Conservation (phyloP, 1,139 yeast genomes). For the Scheffersomyces quercinus region DNA sequence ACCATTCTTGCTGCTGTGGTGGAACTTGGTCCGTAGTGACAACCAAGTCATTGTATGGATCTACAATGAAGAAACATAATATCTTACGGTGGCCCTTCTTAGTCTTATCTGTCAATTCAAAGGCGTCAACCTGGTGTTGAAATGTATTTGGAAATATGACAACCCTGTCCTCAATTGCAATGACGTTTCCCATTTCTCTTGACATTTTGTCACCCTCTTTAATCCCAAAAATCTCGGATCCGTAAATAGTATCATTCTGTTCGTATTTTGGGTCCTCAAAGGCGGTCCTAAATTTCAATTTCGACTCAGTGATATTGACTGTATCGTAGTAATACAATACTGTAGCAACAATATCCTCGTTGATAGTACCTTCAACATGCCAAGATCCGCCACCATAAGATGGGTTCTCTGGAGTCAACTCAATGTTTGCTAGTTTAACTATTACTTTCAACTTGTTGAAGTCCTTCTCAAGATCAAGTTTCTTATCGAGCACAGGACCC, state of each 20-base stretch:
- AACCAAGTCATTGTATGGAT: slow-evolving; percentile 32
- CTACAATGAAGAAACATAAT: slow-evolving; percentile 37
- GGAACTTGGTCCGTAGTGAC: slow-evolving; percentile 34
- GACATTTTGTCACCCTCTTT: slow-evolving; percentile 26
- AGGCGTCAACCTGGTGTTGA: slow-evolving; percentile 41
- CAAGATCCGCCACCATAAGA: slow-evolving; percentile 39
- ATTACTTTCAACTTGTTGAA: slow-evolving; percentile 31
- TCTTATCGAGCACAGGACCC: slow-evolving; percentile 15
- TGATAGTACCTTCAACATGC: slow-evolving; percentile 44
- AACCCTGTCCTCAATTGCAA: slow-evolving; percentile 24
- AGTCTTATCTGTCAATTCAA: slow-evolving; percentile 31
- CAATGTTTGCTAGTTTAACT: slow-evolving; percentile 39
- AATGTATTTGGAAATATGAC: slow-evolving; percentile 37
- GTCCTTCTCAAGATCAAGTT: slow-evolving; percentile 13
- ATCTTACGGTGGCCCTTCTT: slow-evolving; percentile 39
- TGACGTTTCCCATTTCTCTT: slow-evolving; percentile 23
- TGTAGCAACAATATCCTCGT: slow-evolving; percentile 43
- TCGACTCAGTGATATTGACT: slow-evolving; percentile 37
- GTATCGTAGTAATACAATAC: slow-evolving; percentile 39
- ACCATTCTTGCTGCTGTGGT: slow-evolving; percentile 40
- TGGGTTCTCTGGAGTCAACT: slow-evolving; percentile 40
- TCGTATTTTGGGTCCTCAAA: slow-evolving; percentile 35
- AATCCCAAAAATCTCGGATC: slow-evolving; percentile 27
- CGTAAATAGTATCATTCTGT: slow-evolving; percentile 30
- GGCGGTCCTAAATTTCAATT: slow-evolving; percentile 29